Evolutionary conservation across 2,329 filamentous ascomycete species (phyloP).

Genomic region (Domatiomyces globalis): DNA sequence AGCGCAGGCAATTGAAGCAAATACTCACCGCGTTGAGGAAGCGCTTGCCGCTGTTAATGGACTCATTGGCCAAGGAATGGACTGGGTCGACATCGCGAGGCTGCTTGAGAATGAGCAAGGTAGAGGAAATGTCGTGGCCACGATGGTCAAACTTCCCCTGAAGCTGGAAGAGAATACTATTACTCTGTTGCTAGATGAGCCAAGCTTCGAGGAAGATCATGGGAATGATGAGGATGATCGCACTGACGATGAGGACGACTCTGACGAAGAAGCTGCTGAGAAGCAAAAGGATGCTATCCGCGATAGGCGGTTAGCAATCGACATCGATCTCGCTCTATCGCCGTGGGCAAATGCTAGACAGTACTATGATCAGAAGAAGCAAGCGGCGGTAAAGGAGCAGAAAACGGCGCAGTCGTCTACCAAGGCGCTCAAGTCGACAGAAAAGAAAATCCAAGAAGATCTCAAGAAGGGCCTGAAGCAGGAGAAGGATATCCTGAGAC

Average conservation of each 20-base stretch:
- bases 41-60: constrained; percentile 85
- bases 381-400: constrained; percentile 71
- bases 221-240: constrained; percentile 45
- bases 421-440: constrained; percentile 74
- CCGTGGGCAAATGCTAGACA: constrained; percentile 81
- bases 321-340: constrained; percentile 68
- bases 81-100: constrained; percentile 84
- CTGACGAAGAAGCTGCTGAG: constrained; percentile 19
- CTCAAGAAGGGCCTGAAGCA: constrained; percentile 79
- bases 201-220: constrained; percentile 46
- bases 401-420: constrained; percentile 71
- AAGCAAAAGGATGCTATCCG: constrained; percentile 17
- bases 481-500: constrained; percentile 75
- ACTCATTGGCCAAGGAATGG: constrained; percentile 86
- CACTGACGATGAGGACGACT: constrained; percentile 35
- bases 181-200: constrained; percentile 63
- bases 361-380: constrained; percentile 82
- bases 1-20: constrained; percentile 79
- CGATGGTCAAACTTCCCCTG: constrained; percentile 71
- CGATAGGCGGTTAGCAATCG: constrained; percentile 48
- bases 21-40: constrained; percentile 81
- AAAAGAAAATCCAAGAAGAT: constrained; percentile 74
- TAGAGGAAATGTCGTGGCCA: constrained; percentile 68
- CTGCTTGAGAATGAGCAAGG: constrained; percentile 78
- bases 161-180: constrained; percentile 83